These are phyloP conservation scores for Cyberlindnera mycetangii DNA, from an alignment of 805 yeast species.

Conservation along the genomic window DNA sequence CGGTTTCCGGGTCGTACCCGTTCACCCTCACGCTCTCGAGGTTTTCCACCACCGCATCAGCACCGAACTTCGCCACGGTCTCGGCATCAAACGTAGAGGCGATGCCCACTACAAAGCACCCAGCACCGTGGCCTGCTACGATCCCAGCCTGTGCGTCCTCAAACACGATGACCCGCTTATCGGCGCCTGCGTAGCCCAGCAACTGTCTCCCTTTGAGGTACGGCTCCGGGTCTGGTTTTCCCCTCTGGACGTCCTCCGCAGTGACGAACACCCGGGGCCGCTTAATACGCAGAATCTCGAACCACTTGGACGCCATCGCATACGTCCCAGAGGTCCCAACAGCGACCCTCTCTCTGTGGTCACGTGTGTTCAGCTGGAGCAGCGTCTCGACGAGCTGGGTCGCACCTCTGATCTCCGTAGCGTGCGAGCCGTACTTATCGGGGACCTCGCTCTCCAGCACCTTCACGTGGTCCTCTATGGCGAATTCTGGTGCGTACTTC, in stretches of 20 bases:
- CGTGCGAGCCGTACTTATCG: slow-evolving; percentile 64
- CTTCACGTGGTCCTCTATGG: slow-evolving; percentile 56
- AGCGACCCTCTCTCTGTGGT: slow-evolving; percentile 64
- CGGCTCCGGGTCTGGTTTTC: slow-evolving; percentile 88
- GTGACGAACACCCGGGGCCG: slow-evolving; percentile 75
- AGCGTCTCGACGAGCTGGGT: slow-evolving; percentile 55
- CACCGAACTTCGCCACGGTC: slow-evolving; percentile 67
- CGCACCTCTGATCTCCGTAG: slow-evolving; percentile 76
- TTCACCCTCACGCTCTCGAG: slow-evolving; percentile 58
- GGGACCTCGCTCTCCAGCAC: slow-evolving; percentile 71
- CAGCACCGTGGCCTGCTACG: slow-evolving; percentile 78
- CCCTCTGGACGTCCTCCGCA: slow-evolving; percentile 73
- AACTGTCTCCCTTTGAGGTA: slow-evolving; percentile 55
- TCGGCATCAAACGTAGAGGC: slow-evolving; percentile 73
- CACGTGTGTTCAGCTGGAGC: slow-evolving; percentile 27
- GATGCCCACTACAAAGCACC: slow-evolving; percentile 79
- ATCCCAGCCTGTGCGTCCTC: slow-evolving; percentile 93
- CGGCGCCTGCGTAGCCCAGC: slow-evolving; percentile 32
- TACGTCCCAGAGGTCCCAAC: slow-evolving; percentile 82
- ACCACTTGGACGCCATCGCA: slow-evolving; percentile 78
- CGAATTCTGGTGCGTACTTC: slow-evolving; percentile 70
- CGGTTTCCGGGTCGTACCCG: slow-evolving; percentile 43
- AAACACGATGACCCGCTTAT: slow-evolving; percentile 56
- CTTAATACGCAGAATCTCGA: slow-evolving; percentile 55
- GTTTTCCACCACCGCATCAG: slow-evolving; percentile 75